Conservation (phyloP, 208 protist genomes). For the Kentomonas sorsogonicus region DNA sequence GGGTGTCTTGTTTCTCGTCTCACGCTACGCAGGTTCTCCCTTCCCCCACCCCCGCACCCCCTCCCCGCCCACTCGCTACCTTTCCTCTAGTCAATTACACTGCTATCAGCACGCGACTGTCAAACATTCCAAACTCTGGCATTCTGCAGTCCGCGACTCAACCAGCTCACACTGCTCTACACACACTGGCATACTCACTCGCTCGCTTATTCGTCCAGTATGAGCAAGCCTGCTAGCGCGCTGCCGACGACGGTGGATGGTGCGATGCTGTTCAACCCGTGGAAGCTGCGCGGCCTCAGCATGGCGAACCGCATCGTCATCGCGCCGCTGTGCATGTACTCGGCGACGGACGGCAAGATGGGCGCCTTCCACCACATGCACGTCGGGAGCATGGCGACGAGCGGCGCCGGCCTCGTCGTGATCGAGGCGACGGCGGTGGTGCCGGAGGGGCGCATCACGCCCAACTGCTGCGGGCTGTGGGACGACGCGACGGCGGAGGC, state of each 20-base stretch:
- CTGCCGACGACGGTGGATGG: no score
- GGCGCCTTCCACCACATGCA: constrained; percentile 31
- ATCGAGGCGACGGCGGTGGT: constrained; percentile 38
- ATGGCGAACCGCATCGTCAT: constrained; percentile 29
- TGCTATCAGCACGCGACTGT: no score
- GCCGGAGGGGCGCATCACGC: constrained; percentile 25
- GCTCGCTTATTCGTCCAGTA: no score
- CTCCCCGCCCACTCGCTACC: no score
- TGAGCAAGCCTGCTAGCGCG: no score
- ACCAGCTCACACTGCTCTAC: no score
- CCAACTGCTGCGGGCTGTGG: constrained; percentile 30
- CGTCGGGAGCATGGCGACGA: constrained; percentile 28
- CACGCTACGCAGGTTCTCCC: no score
- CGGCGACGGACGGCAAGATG: constrained; percentile 21
- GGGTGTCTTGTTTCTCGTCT: no score
- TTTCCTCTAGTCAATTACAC: no score
- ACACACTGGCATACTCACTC: no score
- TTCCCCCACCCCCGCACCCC: background rate
- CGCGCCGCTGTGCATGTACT: constrained; percentile 33
- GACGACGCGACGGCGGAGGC: constrained; percentile 25
- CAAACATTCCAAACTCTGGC: no score
- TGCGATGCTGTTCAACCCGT: constrained; percentile 22
- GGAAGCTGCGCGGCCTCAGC: constrained; percentile 16
- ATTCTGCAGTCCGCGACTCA: no score
- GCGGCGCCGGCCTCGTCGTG: constrained; percentile 43